phyloP scores from a whole-genome alignment of 2,329 filamentous ascomycete genomes.

The Purpureocillium lavendulum region DNA sequence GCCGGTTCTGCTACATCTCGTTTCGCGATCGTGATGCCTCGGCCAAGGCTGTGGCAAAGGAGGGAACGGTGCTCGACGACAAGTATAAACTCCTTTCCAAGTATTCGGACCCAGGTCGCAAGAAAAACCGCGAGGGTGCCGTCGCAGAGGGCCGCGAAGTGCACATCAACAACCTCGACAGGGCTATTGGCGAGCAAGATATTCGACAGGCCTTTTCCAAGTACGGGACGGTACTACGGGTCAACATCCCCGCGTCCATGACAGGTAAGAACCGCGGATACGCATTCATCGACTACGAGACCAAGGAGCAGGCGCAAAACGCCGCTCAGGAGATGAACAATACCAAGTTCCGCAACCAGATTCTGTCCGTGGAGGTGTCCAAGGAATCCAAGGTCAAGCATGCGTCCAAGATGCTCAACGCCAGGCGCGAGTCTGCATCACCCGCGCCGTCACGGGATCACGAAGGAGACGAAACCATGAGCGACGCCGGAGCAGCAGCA shows the following conservation, averaged over 20 bases:
- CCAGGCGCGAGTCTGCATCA: conserved; percentile 21
- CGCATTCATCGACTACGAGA: conserved; percentile 71
- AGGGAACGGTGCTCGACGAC: conserved; percentile 62
- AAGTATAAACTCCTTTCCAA: conserved; percentile 64
- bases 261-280: conserved; percentile 66
- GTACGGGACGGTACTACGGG: conserved; percentile 65
- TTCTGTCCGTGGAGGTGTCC: conserved; percentile 58
- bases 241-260: conserved; percentile 62
- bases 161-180: conserved; percentile 63
- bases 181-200: conserved; percentile 55
- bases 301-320: conserved; percentile 57
- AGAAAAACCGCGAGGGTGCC: conserved; percentile 71
- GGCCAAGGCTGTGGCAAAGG: conserved; percentile 60
- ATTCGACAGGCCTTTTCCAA: conserved; percentile 63
- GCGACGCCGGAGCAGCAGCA: conserved; percentile 14
- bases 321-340: conserved; percentile 63
- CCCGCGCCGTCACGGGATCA: conserved; percentile 25
- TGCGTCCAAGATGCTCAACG: conserved; percentile 35
- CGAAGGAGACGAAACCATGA: conserved; percentile 31
- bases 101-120: conserved; percentile 74
- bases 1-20: conserved; percentile 94
- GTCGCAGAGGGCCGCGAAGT: conserved; percentile 83
- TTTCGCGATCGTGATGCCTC: conserved; percentile 65
- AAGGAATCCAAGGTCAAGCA: conserved; percentile 48
- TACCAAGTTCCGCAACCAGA: conserved; percentile 58